Conservation (phyloP, 2,329 filamentous ascomycete species). For the Zasmidium angulare region DNA sequence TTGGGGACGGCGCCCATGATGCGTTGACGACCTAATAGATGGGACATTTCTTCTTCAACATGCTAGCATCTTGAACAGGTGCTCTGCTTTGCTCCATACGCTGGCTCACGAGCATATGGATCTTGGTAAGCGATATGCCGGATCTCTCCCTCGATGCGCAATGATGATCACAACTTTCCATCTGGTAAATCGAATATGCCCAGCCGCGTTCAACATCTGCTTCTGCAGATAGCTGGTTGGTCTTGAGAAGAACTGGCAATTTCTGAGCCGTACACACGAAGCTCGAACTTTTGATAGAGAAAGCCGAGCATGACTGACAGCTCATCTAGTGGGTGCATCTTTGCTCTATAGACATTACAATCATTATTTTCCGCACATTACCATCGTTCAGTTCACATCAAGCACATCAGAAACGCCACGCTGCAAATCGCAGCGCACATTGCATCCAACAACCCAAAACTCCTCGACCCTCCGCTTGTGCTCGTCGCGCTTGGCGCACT, state of each 20-base stretch:
- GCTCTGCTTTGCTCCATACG: too few species aligned
- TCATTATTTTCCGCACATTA: background rate
- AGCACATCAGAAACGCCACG: background rate
- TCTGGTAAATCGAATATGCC: conserved; percentile 53
- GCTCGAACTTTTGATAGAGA: too few species aligned
- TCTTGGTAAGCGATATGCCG: conserved; percentile 5
- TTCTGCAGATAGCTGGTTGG: conserved; percentile 47
- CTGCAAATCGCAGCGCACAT: background rate
- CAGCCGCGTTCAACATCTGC: conserved; percentile 46
- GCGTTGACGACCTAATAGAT: conserved; percentile 67
- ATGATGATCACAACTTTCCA: conserved; percentile 32
- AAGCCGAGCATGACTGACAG: background rate
- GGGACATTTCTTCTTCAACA: conserved; percentile 46
- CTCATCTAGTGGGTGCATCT: background rate
- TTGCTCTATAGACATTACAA: background rate
- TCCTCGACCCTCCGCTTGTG: background rate
- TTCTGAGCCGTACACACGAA: conserved; percentile 36
- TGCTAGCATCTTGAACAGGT: too few species aligned
- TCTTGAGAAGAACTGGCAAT: conserved; percentile 51
- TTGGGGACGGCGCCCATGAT: conserved; percentile 60
- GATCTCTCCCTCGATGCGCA: background rate
- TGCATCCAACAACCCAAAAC: background rate
- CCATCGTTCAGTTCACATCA: background rate
- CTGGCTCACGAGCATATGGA: background rate
- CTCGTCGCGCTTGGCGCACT: background rate